Evolutionary conservation across 345 rosid species (phyloP), one percentile per base, ranked within the genome.

Genomic region (Toxicodendron radicans): DNA sequence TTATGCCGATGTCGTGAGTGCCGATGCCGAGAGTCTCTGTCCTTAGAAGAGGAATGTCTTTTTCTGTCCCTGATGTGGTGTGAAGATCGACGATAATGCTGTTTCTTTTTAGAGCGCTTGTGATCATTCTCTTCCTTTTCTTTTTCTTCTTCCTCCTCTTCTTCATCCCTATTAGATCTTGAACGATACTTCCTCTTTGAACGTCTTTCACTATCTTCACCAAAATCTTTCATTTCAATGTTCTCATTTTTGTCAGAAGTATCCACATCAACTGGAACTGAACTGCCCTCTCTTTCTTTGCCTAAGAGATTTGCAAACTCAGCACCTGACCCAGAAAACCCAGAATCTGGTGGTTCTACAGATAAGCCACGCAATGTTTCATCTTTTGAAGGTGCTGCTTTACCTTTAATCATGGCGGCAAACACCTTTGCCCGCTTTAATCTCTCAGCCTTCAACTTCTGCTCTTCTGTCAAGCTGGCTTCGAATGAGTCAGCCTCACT

Each of bases 391-490:
- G 94, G 85, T 57, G 79, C 87, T 71, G 85, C 83, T 76, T 87
- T 87, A 68, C 79, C 73, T 85, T 87, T 91, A 51, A 95, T 67
- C 97, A 86, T 81, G 79, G 98, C 88, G 64, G 94, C 85, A 79
- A 95, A 93, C 91, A 91, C 83, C 82, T 93, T 95, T 59, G 99
- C 99, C 33, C 99, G 94, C 79, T 85, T 95, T 79, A 95, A 85
- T 80, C 99, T 89, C 79, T 93, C 98, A 43, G 98, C 96, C 85
- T 90, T 91, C 74, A 95, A 72, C 85, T 91, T 89, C 88, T 91
- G 88, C 84, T 93, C 98, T 75, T 75, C 87, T 46, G 86, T 78
- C 80, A 95, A 74, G 76, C 77, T 75, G 32, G 86, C 85, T 83
- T 91, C 97, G 21, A 91, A 85, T 58, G 93, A 87, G 84, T 88